A percentile compares a stretch with the other conserved stretches of the same genome.
Evolutionary conservation across 306 rosid genomes (phyloP).

Genomic region (Begonia peltatifolia): DNA sequence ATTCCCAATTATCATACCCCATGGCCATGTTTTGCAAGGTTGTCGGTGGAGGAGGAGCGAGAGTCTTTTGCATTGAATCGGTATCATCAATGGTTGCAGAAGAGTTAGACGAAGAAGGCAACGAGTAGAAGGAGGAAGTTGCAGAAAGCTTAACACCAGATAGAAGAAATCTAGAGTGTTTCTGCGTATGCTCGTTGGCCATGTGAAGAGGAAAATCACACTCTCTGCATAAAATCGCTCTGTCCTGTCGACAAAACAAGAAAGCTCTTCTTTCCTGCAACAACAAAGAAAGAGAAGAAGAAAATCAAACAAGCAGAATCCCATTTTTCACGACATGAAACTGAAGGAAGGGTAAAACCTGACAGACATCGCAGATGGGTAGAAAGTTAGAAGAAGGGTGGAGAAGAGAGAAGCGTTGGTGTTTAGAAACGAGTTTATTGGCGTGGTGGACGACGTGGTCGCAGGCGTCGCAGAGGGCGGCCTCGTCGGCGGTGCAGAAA

Average conservation of each 20-base stretch:
- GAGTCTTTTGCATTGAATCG: too few species aligned
- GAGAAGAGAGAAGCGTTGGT: slow-evolving; percentile 70
- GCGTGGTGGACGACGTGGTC: slow-evolving; percentile 92
- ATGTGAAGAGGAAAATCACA: slow-evolving; percentile 64
- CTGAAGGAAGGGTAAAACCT: slow-evolving; percentile 16
- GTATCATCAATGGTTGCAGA: too few species aligned
- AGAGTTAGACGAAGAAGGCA: background rate
- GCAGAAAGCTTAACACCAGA: slow-evolving; percentile 60
- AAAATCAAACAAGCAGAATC: background rate
- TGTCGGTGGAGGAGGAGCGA: background rate
- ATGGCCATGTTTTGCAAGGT: slow-evolving; percentile 1
- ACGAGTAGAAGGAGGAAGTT: slow-evolving; percentile 14
- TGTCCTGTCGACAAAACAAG: slow-evolving; percentile 72
- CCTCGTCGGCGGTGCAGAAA: slow-evolving; percentile 95
- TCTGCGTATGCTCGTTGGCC: slow-evolving; percentile 49
- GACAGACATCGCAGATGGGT: slow-evolving; percentile 78
- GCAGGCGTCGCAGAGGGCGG: slow-evolving; percentile 66
- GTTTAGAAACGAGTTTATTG: slow-evolving; percentile 79
- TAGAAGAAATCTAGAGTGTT: slow-evolving; percentile 65
- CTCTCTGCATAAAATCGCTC: slow-evolving; percentile 78
- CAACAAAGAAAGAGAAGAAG: background rate
- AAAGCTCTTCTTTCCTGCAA: slow-evolving; percentile 57
- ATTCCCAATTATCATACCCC: slow-evolving; percentile 17
- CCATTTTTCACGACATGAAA: background rate
- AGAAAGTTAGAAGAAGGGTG: slow-evolving; percentile 27